Conservation (phyloP, 768 basidiomycete species). For the Calvatia gigantea region DNA sequence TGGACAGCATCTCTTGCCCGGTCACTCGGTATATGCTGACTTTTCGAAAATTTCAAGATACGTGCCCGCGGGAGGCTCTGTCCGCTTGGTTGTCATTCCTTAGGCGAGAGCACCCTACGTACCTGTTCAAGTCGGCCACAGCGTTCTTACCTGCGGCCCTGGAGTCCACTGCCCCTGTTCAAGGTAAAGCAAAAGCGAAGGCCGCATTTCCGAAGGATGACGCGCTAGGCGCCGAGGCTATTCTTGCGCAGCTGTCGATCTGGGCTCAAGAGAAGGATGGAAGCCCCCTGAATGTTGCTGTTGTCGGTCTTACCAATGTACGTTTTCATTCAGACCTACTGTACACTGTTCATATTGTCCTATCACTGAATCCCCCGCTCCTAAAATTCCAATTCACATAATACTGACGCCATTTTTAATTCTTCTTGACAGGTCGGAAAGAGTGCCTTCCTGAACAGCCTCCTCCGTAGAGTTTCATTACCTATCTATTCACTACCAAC, state of each 20-base stretch:
- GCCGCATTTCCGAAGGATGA: constrained; percentile 42
- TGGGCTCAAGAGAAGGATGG: constrained; percentile 45
- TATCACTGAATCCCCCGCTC: background rate
- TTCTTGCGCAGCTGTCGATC: constrained; percentile 45
- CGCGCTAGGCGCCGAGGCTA: constrained; percentile 54
- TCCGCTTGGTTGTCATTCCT: constrained; percentile 64
- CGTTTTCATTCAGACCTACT: constrained; percentile 21
- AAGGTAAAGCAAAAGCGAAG: constrained; percentile 44
- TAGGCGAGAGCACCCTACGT: constrained; percentile 54
- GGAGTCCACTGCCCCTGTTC: constrained; percentile 19
- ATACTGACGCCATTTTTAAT: background rate
- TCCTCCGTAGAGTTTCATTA: constrained; percentile 48
- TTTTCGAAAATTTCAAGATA: constrained; percentile 44
- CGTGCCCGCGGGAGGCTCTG: constrained; percentile 74
- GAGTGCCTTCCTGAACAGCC: constrained; percentile 80
- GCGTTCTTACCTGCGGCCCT: constrained; percentile 51
- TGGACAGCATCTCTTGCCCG: background rate
- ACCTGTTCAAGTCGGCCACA: constrained; percentile 72
- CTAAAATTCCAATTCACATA: background rate
- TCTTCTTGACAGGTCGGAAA: constrained; percentile 64
- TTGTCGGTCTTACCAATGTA: constrained; percentile 85
- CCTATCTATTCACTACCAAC: constrained; percentile 56
- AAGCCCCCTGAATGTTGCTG: constrained; percentile 61
- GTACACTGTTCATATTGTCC: background rate
- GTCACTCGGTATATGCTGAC: background rate